These are phyloP conservation scores for Ogataea methylovora DNA, from an alignment of 805 yeast species.

Conservation along the genomic window DNA sequence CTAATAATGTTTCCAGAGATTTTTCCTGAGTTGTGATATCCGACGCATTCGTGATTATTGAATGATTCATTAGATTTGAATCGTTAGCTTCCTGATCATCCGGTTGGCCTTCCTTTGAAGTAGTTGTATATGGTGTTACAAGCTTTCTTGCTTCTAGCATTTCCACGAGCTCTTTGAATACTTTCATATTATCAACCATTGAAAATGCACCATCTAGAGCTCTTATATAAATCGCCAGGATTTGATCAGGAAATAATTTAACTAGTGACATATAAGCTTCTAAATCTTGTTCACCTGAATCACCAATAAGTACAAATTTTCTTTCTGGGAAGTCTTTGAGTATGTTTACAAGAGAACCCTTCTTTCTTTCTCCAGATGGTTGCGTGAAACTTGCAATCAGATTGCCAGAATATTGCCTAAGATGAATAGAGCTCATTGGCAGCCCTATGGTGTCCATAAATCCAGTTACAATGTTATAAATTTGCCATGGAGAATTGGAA, in stretches of 20 bases:
- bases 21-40: not conserved
- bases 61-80: too few species aligned
- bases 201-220: constrained; percentile 66
- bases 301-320: constrained; percentile 83
- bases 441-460: constrained; percentile 49
- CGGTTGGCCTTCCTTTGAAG: too few species aligned
- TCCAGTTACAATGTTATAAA: constrained; percentile 52
- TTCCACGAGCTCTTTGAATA: constrained; percentile 16
- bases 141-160: too few species aligned
- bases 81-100: too few species aligned
- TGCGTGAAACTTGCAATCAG: constrained; percentile 76
- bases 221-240: constrained; percentile 73
- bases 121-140: too few species aligned
- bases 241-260: constrained; percentile 47
- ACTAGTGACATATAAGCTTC: constrained; percentile 84
- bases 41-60: constrained; percentile 3
- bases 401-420: constrained; percentile 83
- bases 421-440: constrained; percentile 78
- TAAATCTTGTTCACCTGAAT: constrained; percentile 90
- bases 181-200: constrained; percentile 33
- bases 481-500: constrained; percentile 92
- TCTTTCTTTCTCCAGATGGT: constrained; percentile 79
- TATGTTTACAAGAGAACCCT: constrained; percentile 53
- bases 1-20: too few species aligned
- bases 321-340: constrained; percentile 68